Evolutionary conservation across 345 rosid genomes (phyloP).

Genomic region (Eucalyptus curtisii): DNA sequence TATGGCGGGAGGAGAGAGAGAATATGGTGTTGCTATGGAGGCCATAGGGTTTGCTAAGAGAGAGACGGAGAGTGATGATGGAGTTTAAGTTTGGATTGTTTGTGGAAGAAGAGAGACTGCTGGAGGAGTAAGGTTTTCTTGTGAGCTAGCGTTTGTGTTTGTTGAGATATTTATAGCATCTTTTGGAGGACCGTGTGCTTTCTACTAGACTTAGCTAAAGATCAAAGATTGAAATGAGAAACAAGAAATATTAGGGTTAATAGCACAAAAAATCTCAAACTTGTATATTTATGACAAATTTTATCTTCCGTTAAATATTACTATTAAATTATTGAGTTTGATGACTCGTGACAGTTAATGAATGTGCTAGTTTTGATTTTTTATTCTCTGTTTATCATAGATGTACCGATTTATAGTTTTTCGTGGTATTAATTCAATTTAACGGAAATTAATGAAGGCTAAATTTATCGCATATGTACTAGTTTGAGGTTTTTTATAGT

Average conservation of each 20-base stretch:
- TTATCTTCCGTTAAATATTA: rapidly evolving
- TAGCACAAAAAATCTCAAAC: rapidly evolving
- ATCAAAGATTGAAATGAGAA: background rate
- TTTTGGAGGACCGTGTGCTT: background rate
- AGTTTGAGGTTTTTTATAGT: rapidly evolving
- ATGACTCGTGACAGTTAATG: rapidly evolving
- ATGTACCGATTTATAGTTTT: too few species aligned
- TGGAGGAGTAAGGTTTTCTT: background rate
- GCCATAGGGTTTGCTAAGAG: background rate
- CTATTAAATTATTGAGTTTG: rapidly evolving
- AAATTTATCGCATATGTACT: too few species aligned
- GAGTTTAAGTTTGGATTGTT: background rate
- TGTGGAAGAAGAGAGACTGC: background rate
- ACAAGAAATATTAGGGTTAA: too few species aligned
- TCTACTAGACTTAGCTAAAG: background rate
- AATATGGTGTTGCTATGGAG: background rate
- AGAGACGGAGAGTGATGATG: background rate
- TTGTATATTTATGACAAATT: too few species aligned
- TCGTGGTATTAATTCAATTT: too few species aligned
- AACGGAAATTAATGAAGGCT: rapidly evolving
- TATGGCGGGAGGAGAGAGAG: background rate
- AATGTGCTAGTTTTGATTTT: too few species aligned
- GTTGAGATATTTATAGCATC: background rate
- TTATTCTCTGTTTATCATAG: rapidly evolving
- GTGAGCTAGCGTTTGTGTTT: background rate